Conservation (phyloP, 805 yeast species). For the Candida krabiensis region DNA sequence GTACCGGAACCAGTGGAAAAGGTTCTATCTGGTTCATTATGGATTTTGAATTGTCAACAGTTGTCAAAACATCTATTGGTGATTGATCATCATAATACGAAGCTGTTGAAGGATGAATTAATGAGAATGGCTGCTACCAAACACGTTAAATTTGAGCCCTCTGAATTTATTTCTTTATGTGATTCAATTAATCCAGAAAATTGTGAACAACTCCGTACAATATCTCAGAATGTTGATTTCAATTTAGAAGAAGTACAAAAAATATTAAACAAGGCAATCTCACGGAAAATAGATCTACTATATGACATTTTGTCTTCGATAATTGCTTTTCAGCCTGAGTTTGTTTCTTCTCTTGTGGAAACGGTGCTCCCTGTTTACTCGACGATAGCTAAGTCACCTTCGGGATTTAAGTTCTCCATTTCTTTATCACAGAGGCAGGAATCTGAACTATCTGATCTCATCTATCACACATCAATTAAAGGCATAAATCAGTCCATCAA, state of each 20-base stretch:
- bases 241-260: not conserved
- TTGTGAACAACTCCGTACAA: not conserved
- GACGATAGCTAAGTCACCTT: not conserved
- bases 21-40: slow-evolving; percentile 17
- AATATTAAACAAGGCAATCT: not conserved
- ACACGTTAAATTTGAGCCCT: slow-evolving; percentile 2
- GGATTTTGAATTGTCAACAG: slow-evolving; percentile 17
- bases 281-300: not conserved
- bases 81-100: not conserved
- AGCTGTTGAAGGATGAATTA: slow-evolving; percentile 2
- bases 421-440: slow-evolving; percentile 1
- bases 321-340: not conserved
- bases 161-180: slow-evolving; percentile 1
- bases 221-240: slow-evolving; percentile 1
- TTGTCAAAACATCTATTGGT: slow-evolving; percentile 4
- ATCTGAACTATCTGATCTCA: not conserved
- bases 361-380: not conserved
- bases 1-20: slow-evolving; percentile 1
- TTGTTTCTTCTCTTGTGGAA: not conserved
- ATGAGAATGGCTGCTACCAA: slow-evolving; percentile 4
- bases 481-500: slow-evolving; percentile 10
- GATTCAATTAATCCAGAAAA: not conserved
- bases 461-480: slow-evolving; percentile 4
- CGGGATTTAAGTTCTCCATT: slow-evolving; percentile 9
- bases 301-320: not conserved